Evolutionary conservation across 1,284 basidiomycete species (phyloP), one percentile per base, ranked within the genome.

Genomic region (Apiotrichum akiyoshidainum): DNA sequence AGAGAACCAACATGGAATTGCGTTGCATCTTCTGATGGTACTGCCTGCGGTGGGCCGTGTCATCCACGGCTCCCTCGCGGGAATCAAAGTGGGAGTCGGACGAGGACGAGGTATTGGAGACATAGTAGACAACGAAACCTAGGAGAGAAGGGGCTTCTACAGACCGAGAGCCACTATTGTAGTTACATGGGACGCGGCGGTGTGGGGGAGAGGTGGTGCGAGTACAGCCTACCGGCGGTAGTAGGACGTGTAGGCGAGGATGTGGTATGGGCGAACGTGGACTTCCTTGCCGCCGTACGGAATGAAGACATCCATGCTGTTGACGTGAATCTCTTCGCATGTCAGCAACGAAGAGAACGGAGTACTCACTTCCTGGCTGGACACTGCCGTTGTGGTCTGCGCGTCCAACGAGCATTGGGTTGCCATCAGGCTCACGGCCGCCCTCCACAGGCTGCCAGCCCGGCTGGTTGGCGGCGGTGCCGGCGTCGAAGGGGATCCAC

Each of bases 261-360:
- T 61, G 40, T 73, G 66, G 63, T 75, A 78, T 4, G 73, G 74
- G 48, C 73, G 68, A 40, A 73, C 67, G 37, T 34, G 41, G 35
- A 73, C 60, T 63, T 78, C 76, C 7, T 70, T 70, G 19, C 76
- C 76, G 9, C 71, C 73, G 46, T 64, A 78, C 0, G 74, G 73
- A 37, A 78, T 66, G 55, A 72, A 74, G 31, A 73, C 73, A 56
- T 76, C 73, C 55, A 76, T 73, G 54, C 75, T 75, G 58, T 67
- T 63, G 47, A 73, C 61, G 14, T 69, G 60, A 56, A 68, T 69
- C 64, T 73, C 71, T 74, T n/a, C 37, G 26, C 16, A 19, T 14
- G 50, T 62, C 40, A 62, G 55, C 26, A 3, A 26, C 55, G 40
- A 16, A n/a, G 16, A 21, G 14, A n/a, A 10, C 21, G 12, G 17